Conservation (phyloP, 345 rosid genomes). For the Lumnitzera racemosa region DNA sequence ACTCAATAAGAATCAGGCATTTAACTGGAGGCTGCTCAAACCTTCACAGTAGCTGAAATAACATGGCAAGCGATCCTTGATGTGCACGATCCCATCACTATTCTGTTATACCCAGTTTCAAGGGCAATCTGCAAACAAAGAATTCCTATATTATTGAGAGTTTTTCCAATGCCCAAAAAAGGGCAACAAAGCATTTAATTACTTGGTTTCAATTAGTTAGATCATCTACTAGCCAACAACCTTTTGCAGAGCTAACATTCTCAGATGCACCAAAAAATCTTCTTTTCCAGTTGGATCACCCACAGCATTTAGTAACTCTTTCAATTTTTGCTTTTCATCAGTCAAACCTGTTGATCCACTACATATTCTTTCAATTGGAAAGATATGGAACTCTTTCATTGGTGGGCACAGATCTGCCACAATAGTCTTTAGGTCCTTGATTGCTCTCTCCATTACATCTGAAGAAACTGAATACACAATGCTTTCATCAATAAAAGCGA, state of each 20-base stretch:
- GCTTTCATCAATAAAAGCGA: conserved; percentile 71
- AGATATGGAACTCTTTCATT: conserved; percentile 48
- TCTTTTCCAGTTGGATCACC: conserved; percentile 73
- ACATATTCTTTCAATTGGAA: conserved; percentile 49
- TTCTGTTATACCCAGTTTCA: conserved; percentile 66
- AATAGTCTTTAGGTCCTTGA: conserved; percentile 38
- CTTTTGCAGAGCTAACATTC: conserved; percentile 73
- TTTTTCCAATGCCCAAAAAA: too few species aligned
- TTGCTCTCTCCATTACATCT: conserved; percentile 19
- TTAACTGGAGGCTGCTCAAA: conserved; percentile 14
- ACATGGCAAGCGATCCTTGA: conserved; percentile 88
- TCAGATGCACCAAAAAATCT: conserved; percentile 62
- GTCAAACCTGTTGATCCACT: conserved; percentile 22
- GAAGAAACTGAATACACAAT: conserved; percentile 24
- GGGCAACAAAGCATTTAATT: conserved; percentile 1
- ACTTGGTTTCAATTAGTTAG: background rate
- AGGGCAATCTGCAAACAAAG: conserved; percentile 48
- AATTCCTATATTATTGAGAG: background rate
- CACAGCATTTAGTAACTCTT: conserved; percentile 41
- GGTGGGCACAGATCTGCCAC: conserved; percentile 52
- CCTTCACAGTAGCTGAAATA: conserved; percentile 85
- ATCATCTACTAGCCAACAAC: conserved; percentile 15
- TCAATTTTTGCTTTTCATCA: conserved; percentile 43
- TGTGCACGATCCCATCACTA: conserved; percentile 66
- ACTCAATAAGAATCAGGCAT: background rate